A percentile compares a stretch with the other conserved stretches of the same genome.
These are phyloP conservation scores for Leccinellum rugosiceps DNA, from an alignment of 768 basidiomycete species.

Conservation along the genomic window DNA sequence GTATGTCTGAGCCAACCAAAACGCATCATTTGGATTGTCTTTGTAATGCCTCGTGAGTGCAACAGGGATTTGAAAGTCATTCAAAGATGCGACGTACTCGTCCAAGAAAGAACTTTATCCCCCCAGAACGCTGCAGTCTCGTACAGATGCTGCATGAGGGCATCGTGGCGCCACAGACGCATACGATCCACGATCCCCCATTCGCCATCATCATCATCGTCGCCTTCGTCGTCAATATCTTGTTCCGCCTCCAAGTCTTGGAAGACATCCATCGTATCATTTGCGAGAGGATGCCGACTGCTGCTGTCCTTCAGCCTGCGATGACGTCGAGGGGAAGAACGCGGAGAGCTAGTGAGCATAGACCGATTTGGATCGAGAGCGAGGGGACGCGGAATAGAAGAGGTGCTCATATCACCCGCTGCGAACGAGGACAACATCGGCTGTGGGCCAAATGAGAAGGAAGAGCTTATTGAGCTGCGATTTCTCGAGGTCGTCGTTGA, in stretches of 20 bases:
- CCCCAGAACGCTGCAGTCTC: conserved; percentile 99
- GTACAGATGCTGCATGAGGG: conserved; percentile 97
- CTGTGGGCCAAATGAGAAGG: conserved; percentile 82
- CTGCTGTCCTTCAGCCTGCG: conserved; percentile 53
- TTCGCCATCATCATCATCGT: conserved; percentile 49
- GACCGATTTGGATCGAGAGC: conserved; percentile 81
- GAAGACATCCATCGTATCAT: conserved; percentile 72
- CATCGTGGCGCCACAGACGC: conserved; percentile 96
- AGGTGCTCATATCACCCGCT: conserved; percentile 59
- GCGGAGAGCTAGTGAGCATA: conserved; percentile 69
- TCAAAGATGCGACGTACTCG: conserved; percentile 57
- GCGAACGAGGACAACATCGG: conserved; percentile 69
- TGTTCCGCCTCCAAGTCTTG: conserved; percentile 61
- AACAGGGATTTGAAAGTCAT: conserved; percentile 1
- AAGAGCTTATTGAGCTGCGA: conserved; percentile 70
- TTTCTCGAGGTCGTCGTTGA: conserved; percentile 56
- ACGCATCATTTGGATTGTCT: conserved; percentile 97
- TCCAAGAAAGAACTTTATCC: conserved; percentile 94
- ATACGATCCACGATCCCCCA: conserved; percentile 94
- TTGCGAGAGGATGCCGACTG: conserved; percentile 69
- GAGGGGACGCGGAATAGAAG: conserved; percentile 51
- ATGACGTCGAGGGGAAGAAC: conserved; percentile 61
- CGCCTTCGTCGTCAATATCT: conserved; percentile 58
- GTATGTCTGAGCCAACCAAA: conserved; percentile 98
- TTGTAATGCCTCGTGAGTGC: conserved; percentile 4